Conservation (phyloP, 2,329 filamentous ascomycete genomes). For the Talaromyces verruculosus region DNA sequence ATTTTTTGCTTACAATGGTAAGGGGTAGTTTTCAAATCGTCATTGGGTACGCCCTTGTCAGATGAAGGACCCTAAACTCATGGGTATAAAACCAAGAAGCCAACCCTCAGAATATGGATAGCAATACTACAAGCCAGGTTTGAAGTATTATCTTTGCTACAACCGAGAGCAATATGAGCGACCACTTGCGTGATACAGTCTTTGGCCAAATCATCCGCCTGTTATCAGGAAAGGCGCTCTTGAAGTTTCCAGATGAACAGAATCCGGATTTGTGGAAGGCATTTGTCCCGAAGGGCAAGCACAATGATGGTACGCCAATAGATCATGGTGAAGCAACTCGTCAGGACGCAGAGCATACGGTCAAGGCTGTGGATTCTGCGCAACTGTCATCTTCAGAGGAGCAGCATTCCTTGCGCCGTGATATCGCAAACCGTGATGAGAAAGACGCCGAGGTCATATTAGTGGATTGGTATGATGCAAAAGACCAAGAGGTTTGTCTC, state of each 20-base stretch:
- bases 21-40: neutral
- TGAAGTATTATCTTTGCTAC: neutral
- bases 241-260: slow-evolving; percentile 7
- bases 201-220: slow-evolving; percentile 4
- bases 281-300: neutral
- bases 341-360: neutral
- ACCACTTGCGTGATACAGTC: slow-evolving; percentile 3
- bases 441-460: neutral
- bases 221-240: neutral
- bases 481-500: neutral
- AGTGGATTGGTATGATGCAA: neutral
- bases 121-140: neutral
- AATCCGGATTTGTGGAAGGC: neutral
- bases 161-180: neutral
- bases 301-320: neutral
- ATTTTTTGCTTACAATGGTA: neutral
- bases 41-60: neutral
- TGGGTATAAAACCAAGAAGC: neutral
- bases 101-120: neutral
- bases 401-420: neutral
- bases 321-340: neutral
- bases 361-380: neutral
- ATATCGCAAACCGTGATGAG: neutral
- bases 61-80: neutral
- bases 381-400: neutral